These are phyloP conservation scores for Gigaspora rosea DNA, from an alignment of 192 early-diverging fungal genomes.

Conservation along the genomic window DNA sequence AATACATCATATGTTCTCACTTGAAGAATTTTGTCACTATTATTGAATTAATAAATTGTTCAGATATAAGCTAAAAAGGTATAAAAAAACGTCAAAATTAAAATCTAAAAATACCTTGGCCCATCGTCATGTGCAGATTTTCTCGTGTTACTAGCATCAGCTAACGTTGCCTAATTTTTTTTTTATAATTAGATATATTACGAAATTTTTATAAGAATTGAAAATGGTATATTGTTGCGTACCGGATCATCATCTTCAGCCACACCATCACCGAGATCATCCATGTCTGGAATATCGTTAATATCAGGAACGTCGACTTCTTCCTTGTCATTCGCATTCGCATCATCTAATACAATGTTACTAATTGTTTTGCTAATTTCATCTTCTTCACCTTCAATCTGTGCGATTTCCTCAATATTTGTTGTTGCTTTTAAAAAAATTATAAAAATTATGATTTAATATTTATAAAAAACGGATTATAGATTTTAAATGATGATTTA, in stretches of 20 bases:
- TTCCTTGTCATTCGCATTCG: constrained; percentile 48
- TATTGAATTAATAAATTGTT: background rate
- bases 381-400: constrained; percentile 61
- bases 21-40: constrained; percentile 79
- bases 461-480: background rate
- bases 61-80: background rate
- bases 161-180: constrained; percentile 39
- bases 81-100: background rate
- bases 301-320: constrained; percentile 81
- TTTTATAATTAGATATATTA: background rate
- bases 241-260: constrained; percentile 83
- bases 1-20: constrained; percentile 97
- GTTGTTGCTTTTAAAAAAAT: constrained; percentile 32
- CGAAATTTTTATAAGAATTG: background rate
- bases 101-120: constrained; percentile 24
- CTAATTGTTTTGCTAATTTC: constrained; percentile 41
- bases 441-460: constrained; percentile 14
- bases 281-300: constrained; percentile 91
- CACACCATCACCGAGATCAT: constrained; percentile 63
- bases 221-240: constrained; percentile 16
- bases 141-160: constrained; percentile 29
- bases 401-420: constrained; percentile 61
- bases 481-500: background rate
- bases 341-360: constrained; percentile 31
- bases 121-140: constrained; percentile 35